Evolutionary conservation across 257 asterid genomes (phyloP).

Genomic region (Cruciata laevipes): DNA sequence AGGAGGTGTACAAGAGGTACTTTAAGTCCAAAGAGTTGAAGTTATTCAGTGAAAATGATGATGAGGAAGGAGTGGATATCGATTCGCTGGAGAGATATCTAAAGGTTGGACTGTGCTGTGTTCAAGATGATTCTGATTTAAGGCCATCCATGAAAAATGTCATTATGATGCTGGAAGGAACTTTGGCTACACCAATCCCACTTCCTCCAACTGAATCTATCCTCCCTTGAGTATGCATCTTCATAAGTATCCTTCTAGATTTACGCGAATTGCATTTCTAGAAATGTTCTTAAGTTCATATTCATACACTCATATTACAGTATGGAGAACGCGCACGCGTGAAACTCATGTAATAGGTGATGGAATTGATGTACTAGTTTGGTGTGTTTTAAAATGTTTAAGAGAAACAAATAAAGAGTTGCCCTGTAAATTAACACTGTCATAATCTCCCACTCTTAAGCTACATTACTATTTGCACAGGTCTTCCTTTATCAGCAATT

Average conservation of each 20-base stretch:
- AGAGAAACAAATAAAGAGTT: neutral
- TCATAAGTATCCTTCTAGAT: no score
- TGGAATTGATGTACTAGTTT: neutral
- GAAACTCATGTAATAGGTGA: neutral
- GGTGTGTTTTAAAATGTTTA: neutral
- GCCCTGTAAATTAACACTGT: neutral
- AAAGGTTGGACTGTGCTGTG: constrained; percentile 25
- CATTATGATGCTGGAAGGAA: constrained; percentile 27
- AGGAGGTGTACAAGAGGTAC: constrained; percentile 15
- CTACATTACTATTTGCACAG: no score
- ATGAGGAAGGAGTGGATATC: constrained; percentile 18
- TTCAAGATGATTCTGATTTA: constrained; percentile 21
- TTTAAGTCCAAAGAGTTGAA: constrained; percentile 15
- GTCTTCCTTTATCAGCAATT: no score
- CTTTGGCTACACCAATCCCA: constrained; percentile 19
- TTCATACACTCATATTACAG: neutral
- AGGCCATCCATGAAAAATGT: constrained; percentile 25
- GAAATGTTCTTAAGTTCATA: neutral
- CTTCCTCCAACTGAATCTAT: constrained; percentile 5
- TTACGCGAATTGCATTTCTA: no score
- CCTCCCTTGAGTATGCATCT: neutral
- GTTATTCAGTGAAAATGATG: constrained; percentile 5
- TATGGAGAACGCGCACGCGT: neutral
- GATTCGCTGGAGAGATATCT: constrained; percentile 20
- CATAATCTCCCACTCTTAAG: neutral